Base-by-base conservation (phyloP, 1,139 yeast genomes). In the Candida freyschussii region DNA sequence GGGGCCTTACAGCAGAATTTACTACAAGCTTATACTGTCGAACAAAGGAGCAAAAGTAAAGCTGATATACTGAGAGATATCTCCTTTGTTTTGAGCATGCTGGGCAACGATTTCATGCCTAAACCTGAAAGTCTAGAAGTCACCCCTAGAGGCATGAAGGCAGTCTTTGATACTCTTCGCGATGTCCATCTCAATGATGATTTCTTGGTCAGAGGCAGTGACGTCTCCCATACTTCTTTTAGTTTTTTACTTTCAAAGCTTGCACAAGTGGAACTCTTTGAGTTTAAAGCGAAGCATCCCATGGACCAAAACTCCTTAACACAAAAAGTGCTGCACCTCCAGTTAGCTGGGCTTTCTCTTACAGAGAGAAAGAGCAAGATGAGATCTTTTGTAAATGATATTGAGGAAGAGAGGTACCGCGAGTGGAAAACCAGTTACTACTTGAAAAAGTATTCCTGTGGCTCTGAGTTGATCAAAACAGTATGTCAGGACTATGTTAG, bases 51-150 rank as follows among this genome's bases (percentile, higher is more conserved):
- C n/a, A n/a, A n/a, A n/a, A n/a, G n/a, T n/a, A 27, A 15, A 20
- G 13, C 18, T 6, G 22, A n/a, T 3, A 17, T 16, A 6, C 11
- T 38, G 14, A 14, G 17, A 11, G 49, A 48, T 27, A 20, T 41
- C 4, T 41, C 30, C 0, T 17, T 48, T 5, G 7, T 44, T 7
- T 25, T 44, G 4, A 32, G 36, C 4, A 32, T 46, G 3, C 11
- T 46, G 12, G 54, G 53, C 2, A 50, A 50, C 23, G 54, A 50
- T 21, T 46, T 41, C 27, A 14, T 41, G 8, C 44, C 46, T 2
- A 19, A 23, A 3, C 52, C 51, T 7, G 18, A 26, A 4, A 33
- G 33, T 1, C 10, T 34, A 5, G 22, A 23, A 1, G 26, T 36
- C 7, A 27, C 24, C 3, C 9, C 11, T 5, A 2, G n/a, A 2